A percentile compares a stretch with the other conserved stretches of the same genome.
Conservation (phyloP, 306 rosid species). For the Corylus heterophylla region DNA sequence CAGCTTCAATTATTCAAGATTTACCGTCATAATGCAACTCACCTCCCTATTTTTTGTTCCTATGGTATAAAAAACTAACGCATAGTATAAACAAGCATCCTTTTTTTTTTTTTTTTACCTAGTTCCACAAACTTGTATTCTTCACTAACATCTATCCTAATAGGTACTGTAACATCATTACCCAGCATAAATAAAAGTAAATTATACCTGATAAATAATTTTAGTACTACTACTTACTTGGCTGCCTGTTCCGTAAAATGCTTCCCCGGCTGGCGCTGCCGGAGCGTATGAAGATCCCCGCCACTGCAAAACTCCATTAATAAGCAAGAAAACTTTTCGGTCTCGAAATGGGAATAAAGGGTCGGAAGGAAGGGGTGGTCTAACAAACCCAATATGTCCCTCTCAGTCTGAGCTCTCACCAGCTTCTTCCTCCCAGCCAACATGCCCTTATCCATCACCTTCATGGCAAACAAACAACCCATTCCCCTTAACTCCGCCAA, state of each 20-base stretch:
- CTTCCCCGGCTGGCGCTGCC: conserved; percentile 59
- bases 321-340: conserved; percentile 62
- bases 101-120: neutral
- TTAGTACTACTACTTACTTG: conserved; percentile 29
- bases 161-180: neutral
- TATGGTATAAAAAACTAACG: neutral
- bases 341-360: conserved; percentile 61
- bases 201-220: too few relatives aligned
- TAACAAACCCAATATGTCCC: conserved; percentile 48
- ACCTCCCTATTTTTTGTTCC: neutral
- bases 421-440: conserved; percentile 53
- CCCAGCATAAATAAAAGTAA: too few relatives aligned
- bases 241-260: conserved; percentile 56
- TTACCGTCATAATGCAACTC: neutral
- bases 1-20: neutral
- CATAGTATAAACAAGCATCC: neutral
- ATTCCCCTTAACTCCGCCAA: conserved; percentile 52
- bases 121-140: neutral
- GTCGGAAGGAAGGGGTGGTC: conserved; percentile 67
- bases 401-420: conserved; percentile 56
- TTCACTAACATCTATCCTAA: neutral
- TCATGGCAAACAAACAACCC: conserved; percentile 54
- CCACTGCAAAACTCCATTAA: conserved; percentile 68
- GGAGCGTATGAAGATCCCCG: conserved; percentile 60
- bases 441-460: conserved; percentile 59